Base-by-base conservation (phyloP, 2,329 filamentous ascomycete genomes). In the Aaosphaeria arxii region DNA sequence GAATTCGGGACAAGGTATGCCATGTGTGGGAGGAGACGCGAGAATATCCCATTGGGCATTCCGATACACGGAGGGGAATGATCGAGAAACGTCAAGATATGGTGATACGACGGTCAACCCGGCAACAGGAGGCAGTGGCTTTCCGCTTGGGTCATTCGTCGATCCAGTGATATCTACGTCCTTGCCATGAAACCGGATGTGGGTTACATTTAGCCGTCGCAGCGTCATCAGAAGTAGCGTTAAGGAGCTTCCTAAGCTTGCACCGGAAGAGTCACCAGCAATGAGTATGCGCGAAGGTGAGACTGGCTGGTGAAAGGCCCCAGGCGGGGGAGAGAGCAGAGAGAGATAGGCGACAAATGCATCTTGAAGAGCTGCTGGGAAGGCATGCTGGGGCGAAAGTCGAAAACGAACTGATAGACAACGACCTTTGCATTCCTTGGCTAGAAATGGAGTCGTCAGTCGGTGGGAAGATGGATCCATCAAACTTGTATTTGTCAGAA, bases 231-330 rank as follows among this genome's bases (percentile, higher is more conserved):
- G 59, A 0, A 87, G 75, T 63, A 89, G 87, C 1, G 88, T 73
- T 0, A 94, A 77, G 1, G 82, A 79, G 11, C 89, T 76, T 11
- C 76, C 71, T 38, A 92, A 79, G 56, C 87, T 88, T 2, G 87
- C 89, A 11, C 89, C 89, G 3, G 89, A 88, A 48, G 82, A 86
- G 63, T 94, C 89, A 36, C 89, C 89, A 2, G 80, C 78, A 56
- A 94, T 74, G 7, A 91, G 82, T 39, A 94, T 85, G 47, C 89
- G 75, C 39, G 76, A 73, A 0, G 89, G 77, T 5, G 76, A 71
- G 1, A 92, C 80, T 2, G 88, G 73, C 11, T 78, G 74, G 64
- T 94, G 88, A 40, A 83, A 78, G 0, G 87, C 80, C 13, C 78
- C 85, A 0, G 81, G 74, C 0, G 86, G 85, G 9, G 89, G 89